phyloP scores from a whole-genome alignment of 495 filamentous ascomycete genomes.

The Penicillium nucicola region DNA sequence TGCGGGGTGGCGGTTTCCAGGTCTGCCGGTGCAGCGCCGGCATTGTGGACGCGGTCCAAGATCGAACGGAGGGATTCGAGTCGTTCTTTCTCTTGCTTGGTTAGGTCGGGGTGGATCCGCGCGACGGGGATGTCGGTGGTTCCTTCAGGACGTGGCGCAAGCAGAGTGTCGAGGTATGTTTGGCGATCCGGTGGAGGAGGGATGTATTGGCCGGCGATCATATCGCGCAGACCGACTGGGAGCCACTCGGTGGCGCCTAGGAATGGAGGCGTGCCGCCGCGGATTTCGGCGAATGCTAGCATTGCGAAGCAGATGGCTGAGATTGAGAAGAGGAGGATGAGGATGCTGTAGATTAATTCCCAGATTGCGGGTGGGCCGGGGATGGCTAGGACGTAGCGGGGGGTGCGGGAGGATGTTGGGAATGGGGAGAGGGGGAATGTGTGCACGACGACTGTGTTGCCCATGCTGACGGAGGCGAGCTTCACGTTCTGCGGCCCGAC shows the following conservation, averaged over 20 bases:
- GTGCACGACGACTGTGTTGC: slow-evolving; percentile 82
- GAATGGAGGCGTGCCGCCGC: slow-evolving; percentile 56
- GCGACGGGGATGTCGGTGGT: not conserved
- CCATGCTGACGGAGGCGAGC: slow-evolving; percentile 80
- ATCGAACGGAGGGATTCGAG: slow-evolving; percentile 21
- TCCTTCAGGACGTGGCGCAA: not conserved
- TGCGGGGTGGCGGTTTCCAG: slow-evolving; percentile 14
- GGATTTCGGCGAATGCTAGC: slow-evolving; percentile 66
- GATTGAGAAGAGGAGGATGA: slow-evolving; percentile 50
- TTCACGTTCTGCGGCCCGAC: slow-evolving; percentile 62
- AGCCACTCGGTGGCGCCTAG: slow-evolving; percentile 51
- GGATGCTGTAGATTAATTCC: slow-evolving; percentile 41
- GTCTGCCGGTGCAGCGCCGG: slow-evolving; percentile 23
- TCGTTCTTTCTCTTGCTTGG: not conserved
- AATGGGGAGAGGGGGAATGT: slow-evolving; percentile 69
- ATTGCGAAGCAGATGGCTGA: slow-evolving; percentile 57
- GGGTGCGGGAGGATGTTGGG: slow-evolving; percentile 41
- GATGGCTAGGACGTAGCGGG: slow-evolving; percentile 66
- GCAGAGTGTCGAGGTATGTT: slow-evolving; percentile 18
- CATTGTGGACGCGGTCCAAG: slow-evolving; percentile 23
- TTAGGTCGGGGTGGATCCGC: not conserved
- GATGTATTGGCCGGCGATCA: slow-evolving; percentile 19
- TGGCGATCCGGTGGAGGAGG: slow-evolving; percentile 10
- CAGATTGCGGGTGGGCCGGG: slow-evolving; percentile 50
- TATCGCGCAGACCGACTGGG: slow-evolving; percentile 29